Evolutionary conservation across 1,284 basidiomycete species (phyloP), one percentile per base, ranked within the genome.

Genomic region (Lignosus rhinocerotis): DNA sequence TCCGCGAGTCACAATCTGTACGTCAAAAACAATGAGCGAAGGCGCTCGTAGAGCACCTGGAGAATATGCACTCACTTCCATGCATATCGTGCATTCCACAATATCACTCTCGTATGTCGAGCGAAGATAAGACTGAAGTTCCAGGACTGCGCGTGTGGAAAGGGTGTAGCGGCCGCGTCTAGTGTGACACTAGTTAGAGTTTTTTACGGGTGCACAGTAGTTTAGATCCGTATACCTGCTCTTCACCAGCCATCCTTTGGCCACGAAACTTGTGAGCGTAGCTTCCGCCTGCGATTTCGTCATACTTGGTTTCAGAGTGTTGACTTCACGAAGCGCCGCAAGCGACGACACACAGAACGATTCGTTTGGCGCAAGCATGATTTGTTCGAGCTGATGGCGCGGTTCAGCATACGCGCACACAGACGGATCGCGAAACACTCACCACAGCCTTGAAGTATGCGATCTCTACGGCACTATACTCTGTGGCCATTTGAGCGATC

Each of bases 371-470:
- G 93, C 89, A 12, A 88, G 79, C 81, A 94, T 90, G 67, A 96
- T 94, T 75, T 90, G 88, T 67, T 94, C 90, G 43, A 96, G 80
- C 93, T 95, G 65, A 2, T 30, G 17, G 16, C 4, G 36, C 33
- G 16, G 38, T 31, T 25, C 38, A 52, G 31, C n/a, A 4, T 30
- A 19, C 21, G 39, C 14, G 50, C 51, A 31, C 36, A 6, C 19
- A 25, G 9, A 43, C 1, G 49, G 8, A 45, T 25, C 61, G 8
- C 7, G 31, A 11, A 11, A 41, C 34, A 41, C 86, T 62, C 68
- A 92, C 93, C 56, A 94, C 76, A 2, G 84, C 84, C 73, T 88
- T 92, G 78, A 93, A 93, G 73, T 85, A 94, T 0, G 85, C 78
- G 52, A 94, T 92, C 71, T 94, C 93, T 44, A 78, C 75, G 0